These are phyloP conservation scores for Globisporangium nagaii DNA, from an alignment of 352 stramenopile genomes.

Conservation along the genomic window DNA sequence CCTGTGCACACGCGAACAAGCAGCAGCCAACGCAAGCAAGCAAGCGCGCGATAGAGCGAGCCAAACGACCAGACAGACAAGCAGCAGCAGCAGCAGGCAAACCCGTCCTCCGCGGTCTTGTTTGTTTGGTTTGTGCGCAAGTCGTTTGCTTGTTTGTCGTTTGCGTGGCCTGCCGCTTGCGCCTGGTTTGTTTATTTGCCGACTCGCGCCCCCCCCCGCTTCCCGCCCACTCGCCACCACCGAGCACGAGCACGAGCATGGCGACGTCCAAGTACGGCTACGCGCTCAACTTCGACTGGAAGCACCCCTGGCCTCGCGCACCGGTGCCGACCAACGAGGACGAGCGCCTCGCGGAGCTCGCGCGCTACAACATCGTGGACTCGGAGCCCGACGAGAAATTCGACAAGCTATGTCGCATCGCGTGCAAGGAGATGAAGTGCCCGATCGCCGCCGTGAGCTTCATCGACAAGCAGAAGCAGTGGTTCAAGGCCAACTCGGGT, in stretches of 20 bases:
- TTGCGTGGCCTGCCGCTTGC: background rate
- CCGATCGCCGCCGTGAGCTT: slow-evolving; percentile 83
- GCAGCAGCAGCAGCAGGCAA: too few relatives aligned
- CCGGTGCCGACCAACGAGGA: slow-evolving; percentile 71
- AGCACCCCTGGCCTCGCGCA: slow-evolving; percentile 75
- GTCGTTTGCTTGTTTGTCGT: background rate
- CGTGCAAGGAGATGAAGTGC: slow-evolving; percentile 88
- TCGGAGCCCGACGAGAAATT: slow-evolving; percentile 82
- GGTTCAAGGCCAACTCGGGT: slow-evolving; percentile 84
- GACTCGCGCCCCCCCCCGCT: background rate
- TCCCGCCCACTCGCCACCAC: background rate
- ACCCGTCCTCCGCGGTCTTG: background rate
- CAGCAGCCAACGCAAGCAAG: background rate
- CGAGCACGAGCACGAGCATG: background rate
- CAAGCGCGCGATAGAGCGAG: slow-evolving; percentile 1
- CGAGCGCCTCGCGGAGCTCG: slow-evolving; percentile 53
- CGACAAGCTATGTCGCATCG: slow-evolving; percentile 83
- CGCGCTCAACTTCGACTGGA: slow-evolving; percentile 80
- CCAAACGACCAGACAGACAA: background rate
- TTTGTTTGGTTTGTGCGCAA: background rate
- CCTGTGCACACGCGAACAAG: too few relatives aligned
- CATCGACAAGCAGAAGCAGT: slow-evolving; percentile 84
- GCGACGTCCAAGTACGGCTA: slow-evolving; percentile 57
- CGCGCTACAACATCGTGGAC: slow-evolving; percentile 73
- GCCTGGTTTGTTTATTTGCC: background rate